phyloP scores from a whole-genome alignment of 352 stramenopile genomes.

The Phytophthora fragariaefolia region DNA sequence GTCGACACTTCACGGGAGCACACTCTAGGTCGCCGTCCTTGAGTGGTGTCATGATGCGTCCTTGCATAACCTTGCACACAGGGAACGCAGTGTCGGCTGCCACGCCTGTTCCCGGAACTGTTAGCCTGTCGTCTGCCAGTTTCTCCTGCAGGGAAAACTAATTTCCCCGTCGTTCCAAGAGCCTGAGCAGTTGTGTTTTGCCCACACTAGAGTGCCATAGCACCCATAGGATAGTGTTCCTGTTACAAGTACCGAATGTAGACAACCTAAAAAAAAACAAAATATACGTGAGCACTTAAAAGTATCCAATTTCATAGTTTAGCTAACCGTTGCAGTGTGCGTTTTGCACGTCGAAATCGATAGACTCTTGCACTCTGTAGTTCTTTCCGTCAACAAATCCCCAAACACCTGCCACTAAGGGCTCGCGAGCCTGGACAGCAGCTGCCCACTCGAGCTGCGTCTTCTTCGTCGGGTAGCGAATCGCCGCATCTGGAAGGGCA shows the following conservation, averaged over 20 bases:
- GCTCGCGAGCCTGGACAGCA: not conserved
- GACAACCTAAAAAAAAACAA: no score
- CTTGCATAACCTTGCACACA: not conserved
- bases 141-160: conserved; percentile 5
- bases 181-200: no score
- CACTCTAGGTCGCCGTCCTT: conserved; percentile 1
- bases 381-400: conserved; percentile 8
- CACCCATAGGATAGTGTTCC: no score
- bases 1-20: not conserved
- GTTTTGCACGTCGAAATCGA: no score
- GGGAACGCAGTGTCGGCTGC: conserved; percentile 4
- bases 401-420: not conserved
- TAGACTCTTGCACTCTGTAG: conserved; percentile 1
- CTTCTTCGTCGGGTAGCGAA: conserved; percentile 4
- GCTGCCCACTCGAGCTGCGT: not conserved
- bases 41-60: not conserved
- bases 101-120: not conserved
- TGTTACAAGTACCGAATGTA: no score
- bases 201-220: no score
- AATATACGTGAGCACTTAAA: no score
- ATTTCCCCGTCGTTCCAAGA: conserved; percentile 8
- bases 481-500: not conserved
- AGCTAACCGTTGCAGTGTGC: no score
- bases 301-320: no score
- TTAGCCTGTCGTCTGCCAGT: not conserved